phyloP scores from a whole-genome alignment of 2,329 filamentous ascomycete genomes.

The Phialemonium atrogriseum region DNA sequence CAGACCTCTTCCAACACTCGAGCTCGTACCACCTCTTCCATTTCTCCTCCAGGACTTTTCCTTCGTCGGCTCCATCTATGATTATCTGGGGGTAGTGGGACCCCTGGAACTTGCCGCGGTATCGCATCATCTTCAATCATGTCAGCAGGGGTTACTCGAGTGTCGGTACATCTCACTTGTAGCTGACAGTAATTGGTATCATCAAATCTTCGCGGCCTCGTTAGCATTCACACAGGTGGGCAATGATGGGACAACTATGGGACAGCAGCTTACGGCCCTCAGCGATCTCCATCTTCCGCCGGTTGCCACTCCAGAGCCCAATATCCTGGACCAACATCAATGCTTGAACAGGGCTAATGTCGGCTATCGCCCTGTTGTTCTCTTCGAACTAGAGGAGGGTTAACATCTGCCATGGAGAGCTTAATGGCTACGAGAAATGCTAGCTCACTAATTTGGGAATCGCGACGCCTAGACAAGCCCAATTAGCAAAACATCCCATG shows the following conservation, averaged over 20 bases:
- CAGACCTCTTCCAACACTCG: slow-evolving; percentile 57
- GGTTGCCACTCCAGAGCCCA: slow-evolving; percentile 45
- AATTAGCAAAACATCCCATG: not conserved
- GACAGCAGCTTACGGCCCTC: slow-evolving; percentile 39
- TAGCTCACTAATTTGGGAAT: slow-evolving; percentile 22
- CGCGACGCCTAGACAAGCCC: slow-evolving; percentile 17
- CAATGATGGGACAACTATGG: too few species aligned
- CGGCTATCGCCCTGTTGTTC: slow-evolving; percentile 36
- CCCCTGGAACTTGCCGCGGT: slow-evolving; percentile 49
- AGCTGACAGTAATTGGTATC: slow-evolving; percentile 16
- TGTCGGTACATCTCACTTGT: not conserved
- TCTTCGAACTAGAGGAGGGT: slow-evolving; percentile 33
- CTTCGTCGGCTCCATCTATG: slow-evolving; percentile 45
- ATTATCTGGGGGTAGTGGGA: slow-evolving; percentile 43
- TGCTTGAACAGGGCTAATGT: slow-evolving; percentile 40
- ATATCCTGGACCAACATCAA: slow-evolving; percentile 40
- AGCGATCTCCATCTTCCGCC: slow-evolving; percentile 48
- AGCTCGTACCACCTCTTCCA: slow-evolving; percentile 57
- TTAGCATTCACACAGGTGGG: too few species aligned
- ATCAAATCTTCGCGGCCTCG: slow-evolving; percentile 11
- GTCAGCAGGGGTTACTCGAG: slow-evolving; percentile 10
- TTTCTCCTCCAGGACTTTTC: slow-evolving; percentile 49
- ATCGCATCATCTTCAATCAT: slow-evolving; percentile 37
- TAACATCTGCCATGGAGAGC: slow-evolving; percentile 4
- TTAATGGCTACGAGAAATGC: too few species aligned